These are phyloP conservation scores for Pythium pyrilobum DNA, from an alignment of 352 stramenopile species.

Conservation along the genomic window DNA sequence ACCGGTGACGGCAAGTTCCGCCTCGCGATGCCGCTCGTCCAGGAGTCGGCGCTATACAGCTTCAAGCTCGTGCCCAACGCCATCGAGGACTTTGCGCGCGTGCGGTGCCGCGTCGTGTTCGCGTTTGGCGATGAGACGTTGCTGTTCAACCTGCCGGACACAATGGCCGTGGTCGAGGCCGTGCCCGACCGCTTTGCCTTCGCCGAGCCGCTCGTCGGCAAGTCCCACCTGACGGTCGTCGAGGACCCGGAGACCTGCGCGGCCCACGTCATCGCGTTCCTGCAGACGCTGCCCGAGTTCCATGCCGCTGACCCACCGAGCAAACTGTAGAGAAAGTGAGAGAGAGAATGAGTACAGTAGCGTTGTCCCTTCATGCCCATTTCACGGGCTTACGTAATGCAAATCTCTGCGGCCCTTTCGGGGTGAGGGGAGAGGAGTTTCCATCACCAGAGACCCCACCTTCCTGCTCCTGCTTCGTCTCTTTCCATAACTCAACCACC, in stretches of 20 bases:
- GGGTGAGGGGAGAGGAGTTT: too few species aligned
- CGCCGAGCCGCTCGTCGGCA: slow-evolving; percentile 6
- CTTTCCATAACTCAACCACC: too few species aligned
- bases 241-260: slow-evolving; percentile 23
- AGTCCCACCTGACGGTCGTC: slow-evolving; percentile 19
- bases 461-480: too few species aligned
- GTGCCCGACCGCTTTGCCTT: slow-evolving; percentile 4
- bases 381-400: too few species aligned
- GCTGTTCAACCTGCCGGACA: slow-evolving; percentile 14
- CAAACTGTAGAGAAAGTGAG: background rate
- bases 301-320: background rate
- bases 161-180: background rate
- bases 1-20: slow-evolving; percentile 5
- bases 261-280: slow-evolving; percentile 27
- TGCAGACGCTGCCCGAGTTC: slow-evolving; percentile 9
- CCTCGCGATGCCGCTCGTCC: slow-evolving; percentile 10
- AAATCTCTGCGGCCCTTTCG: too few species aligned
- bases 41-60: slow-evolving; percentile 17
- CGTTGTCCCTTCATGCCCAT: too few species aligned
- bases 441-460: too few species aligned
- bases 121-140: slow-evolving; percentile 7
- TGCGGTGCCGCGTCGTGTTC: slow-evolving; percentile 7
- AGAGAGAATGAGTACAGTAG: background rate
- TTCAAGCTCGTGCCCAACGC: background rate
- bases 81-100: slow-evolving; percentile 1